Evolutionary conservation across 2,329 filamentous ascomycete genomes (phyloP).

Genomic region (Aureobasidium uvarum): DNA sequence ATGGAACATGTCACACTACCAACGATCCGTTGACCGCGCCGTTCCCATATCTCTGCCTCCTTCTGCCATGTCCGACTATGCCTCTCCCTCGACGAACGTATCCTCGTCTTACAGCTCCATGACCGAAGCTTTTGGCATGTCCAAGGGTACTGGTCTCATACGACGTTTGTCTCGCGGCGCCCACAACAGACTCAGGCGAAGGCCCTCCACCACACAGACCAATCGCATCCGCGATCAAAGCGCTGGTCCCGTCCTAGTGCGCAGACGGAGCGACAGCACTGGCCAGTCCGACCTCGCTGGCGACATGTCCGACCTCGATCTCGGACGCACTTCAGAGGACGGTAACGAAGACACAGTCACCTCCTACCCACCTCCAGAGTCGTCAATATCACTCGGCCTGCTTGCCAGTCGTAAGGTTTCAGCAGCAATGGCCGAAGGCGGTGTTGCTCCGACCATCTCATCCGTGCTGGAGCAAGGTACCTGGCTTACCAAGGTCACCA

Average conservation of each 20-base stretch:
- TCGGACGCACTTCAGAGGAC: conserved; percentile 57
- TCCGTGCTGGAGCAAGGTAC: conserved; percentile 75
- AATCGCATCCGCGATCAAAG: conserved; percentile 77
- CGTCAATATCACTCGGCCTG: conserved; percentile 45
- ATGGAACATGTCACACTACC: conserved; percentile 39
- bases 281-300: conserved; percentile 55
- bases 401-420: conserved; percentile 35
- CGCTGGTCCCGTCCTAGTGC: conserved; percentile 82
- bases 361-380: conserved; percentile 33
- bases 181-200: conserved; percentile 66
- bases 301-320: conserved; percentile 52
- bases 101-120: conserved; percentile 29
- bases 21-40: conserved; percentile 40
- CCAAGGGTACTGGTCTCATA: conserved; percentile 60
- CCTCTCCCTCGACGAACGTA: conserved; percentile 25
- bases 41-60: conserved; percentile 29
- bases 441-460: conserved; percentile 70
- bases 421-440: conserved; percentile 41
- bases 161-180: conserved; percentile 81
- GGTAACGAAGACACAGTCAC: conserved; percentile 38
- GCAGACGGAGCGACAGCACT: conserved; percentile 86
- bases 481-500: conserved; percentile 76
- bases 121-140: conserved; percentile 30
- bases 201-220: conserved; percentile 73
- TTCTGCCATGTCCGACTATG: conserved; percentile 29